Evolutionary conservation across 1,284 basidiomycete species (phyloP).

Genomic region (Ustilago sp.): DNA sequence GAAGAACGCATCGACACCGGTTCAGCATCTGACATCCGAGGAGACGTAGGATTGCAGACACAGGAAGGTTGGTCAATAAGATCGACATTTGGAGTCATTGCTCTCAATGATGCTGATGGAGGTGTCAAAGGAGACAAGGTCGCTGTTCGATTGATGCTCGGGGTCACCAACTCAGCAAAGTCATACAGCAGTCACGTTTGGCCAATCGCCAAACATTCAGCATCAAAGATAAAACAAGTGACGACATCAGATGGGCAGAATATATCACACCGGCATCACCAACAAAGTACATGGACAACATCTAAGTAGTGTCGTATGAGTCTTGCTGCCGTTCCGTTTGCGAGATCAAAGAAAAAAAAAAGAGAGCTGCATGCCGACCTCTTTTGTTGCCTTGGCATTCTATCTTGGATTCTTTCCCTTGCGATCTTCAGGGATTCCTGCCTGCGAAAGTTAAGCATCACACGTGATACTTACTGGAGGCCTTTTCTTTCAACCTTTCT

Average conservation of each 20-base stretch:
- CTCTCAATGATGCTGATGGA: neutral
- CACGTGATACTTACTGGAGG: constrained; percentile 58
- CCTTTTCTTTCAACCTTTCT: constrained; percentile 29
- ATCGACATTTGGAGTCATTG: neutral
- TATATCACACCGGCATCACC: neutral
- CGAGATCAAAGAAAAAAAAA: neutral
- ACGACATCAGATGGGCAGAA: neutral
- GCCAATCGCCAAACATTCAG: neutral
- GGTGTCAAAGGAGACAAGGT: neutral
- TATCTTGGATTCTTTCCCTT: constrained; percentile 5
- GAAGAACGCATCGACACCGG: neutral
- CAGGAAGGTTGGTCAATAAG: neutral
- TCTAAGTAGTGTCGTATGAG: neutral
- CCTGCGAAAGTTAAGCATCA: constrained; percentile 59
- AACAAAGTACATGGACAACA: neutral
- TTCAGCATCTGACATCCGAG: neutral
- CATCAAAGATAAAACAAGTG: neutral
- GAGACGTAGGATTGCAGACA: neutral
- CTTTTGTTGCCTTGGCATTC: constrained; percentile 21
- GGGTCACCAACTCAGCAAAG: neutral
- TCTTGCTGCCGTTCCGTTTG: neutral
- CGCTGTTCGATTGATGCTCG: neutral
- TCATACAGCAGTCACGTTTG: neutral
- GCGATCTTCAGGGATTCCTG: constrained; percentile 35
- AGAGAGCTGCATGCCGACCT: constrained; percentile 43